Evolutionary conservation across 2,329 filamentous ascomycete genomes (phyloP).

Genomic region (Penicillium psychrosexuale): DNA sequence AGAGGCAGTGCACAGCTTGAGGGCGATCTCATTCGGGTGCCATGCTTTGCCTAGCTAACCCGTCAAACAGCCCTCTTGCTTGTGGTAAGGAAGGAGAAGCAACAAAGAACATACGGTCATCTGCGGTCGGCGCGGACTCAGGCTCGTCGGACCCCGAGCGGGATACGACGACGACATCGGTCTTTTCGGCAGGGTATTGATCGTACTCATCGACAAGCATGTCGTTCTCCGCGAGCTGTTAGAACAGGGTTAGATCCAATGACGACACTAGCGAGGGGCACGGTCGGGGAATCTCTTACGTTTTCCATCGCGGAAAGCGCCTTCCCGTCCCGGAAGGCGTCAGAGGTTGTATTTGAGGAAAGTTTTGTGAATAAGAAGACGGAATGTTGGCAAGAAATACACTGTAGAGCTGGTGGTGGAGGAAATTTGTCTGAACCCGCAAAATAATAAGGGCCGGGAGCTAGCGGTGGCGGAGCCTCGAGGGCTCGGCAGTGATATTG

Average conservation of each 20-base stretch:
- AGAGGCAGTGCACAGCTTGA: background rate
- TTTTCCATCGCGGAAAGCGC: slow-evolving; percentile 46
- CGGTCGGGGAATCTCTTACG: slow-evolving; percentile 34
- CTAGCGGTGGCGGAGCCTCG: slow-evolving; percentile 30
- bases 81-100: slow-evolving; percentile 6
- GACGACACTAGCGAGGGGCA: slow-evolving; percentile 32
- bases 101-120: slow-evolving; percentile 51
- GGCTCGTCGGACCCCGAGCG: slow-evolving; percentile 58
- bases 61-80: background rate
- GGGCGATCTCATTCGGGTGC: background rate
- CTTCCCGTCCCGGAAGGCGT: slow-evolving; percentile 30
- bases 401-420: slow-evolving; percentile 15
- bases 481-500: slow-evolving; percentile 21
- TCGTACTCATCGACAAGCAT: slow-evolving; percentile 60
- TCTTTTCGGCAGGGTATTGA: slow-evolving; percentile 60
- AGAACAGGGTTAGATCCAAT: slow-evolving; percentile 23
- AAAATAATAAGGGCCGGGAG: slow-evolving; percentile 19
- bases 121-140: slow-evolving; percentile 55
- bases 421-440: slow-evolving; percentile 21
- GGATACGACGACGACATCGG: slow-evolving; percentile 61
- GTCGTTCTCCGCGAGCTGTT: slow-evolving; percentile 56
- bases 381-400: slow-evolving; percentile 9
- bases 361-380: slow-evolving; percentile 2
- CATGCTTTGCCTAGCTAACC: background rate
- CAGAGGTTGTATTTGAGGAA: slow-evolving; percentile 21